phyloP scores from a whole-genome alignment of 495 filamentous ascomycete genomes.

The Xylaria telfairii region DNA sequence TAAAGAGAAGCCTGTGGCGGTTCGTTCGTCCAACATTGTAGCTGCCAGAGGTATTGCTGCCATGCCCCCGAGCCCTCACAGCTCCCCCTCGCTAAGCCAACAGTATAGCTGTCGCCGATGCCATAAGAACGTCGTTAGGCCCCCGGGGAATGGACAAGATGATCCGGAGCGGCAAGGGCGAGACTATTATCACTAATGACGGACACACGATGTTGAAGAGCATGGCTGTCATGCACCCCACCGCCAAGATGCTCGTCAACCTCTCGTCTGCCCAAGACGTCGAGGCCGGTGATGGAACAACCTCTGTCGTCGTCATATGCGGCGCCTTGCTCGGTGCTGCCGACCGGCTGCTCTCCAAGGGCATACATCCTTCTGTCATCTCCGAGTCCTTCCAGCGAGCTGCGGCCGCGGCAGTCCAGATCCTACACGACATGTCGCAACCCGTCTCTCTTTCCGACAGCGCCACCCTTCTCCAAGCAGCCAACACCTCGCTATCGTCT shows the following conservation, averaged over 20 bases:
- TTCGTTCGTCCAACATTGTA: slow-evolving; percentile 93
- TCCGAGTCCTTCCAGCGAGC: slow-evolving; percentile 97
- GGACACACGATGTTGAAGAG: slow-evolving; percentile 98
- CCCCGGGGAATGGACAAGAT: slow-evolving; percentile 92
- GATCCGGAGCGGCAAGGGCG: slow-evolving; percentile 95
- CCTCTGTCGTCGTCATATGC: slow-evolving; percentile 96
- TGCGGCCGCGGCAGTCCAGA: slow-evolving; percentile 82
- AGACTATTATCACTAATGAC: slow-evolving; percentile 99
- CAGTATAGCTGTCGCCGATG: slow-evolving; percentile 86
- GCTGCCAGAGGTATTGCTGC: slow-evolving; percentile 82
- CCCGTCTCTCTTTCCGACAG: slow-evolving; percentile 91
- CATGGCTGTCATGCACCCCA: slow-evolving; percentile 98
- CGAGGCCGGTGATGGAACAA: slow-evolving; percentile 97
- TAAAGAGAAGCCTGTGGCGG: slow-evolving; percentile 98
- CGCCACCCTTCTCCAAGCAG: slow-evolving; percentile 88
- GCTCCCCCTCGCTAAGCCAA: slow-evolving; percentile 20
- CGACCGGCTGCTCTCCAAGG: slow-evolving; percentile 86
- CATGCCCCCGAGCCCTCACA: background rate
- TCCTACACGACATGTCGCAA: slow-evolving; percentile 93
- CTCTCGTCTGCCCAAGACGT: slow-evolving; percentile 97
- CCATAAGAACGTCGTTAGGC: slow-evolving; percentile 78
- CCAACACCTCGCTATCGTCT: slow-evolving; percentile 95
- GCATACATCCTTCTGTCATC: slow-evolving; percentile 96
- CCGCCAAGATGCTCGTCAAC: slow-evolving; percentile 98
- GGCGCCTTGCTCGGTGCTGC: slow-evolving; percentile 93